A percentile compares a stretch with the other conserved stretches of the same genome.
phyloP scores from a whole-genome alignment of 257 asterid species.

The Prunella vulgaris region DNA sequence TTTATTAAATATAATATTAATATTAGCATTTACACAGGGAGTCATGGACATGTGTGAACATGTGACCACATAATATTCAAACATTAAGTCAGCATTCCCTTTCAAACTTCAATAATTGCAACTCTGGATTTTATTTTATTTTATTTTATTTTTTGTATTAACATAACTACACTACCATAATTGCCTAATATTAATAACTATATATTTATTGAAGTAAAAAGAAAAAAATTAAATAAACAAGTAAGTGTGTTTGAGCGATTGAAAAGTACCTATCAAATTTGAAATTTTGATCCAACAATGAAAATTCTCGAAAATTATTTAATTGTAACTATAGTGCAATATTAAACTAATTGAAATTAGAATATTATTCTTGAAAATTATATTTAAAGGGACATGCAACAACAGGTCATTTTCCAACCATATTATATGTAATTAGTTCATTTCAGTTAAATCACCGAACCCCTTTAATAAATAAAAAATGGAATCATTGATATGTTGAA shows the following conservation, averaged over 20 bases:
- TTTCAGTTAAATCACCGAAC: slow-evolving; percentile 8
- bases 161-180: too few species aligned
- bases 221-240: too few species aligned
- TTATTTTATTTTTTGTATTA: not conserved
- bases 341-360: not conserved
- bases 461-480: slow-evolving; percentile 8
- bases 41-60: slow-evolving; percentile 19
- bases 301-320: too few species aligned
- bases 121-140: not conserved
- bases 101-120: not conserved
- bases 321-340: too few species aligned
- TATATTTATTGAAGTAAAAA: too few species aligned
- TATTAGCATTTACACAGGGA: not conserved
- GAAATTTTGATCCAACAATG: too few species aligned
- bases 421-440: not conserved
- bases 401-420: slow-evolving; percentile 8
- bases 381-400: not conserved
- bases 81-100: not conserved
- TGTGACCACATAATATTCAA: slow-evolving; percentile 21
- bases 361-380: not conserved
- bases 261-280: too few species aligned
- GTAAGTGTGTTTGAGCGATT: too few species aligned
- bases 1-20: not conserved
- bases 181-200: too few species aligned
- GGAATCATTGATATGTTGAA: not conserved